Conservation (phyloP, 768 basidiomycete genomes). For the Naganishia friedmannii region DNA sequence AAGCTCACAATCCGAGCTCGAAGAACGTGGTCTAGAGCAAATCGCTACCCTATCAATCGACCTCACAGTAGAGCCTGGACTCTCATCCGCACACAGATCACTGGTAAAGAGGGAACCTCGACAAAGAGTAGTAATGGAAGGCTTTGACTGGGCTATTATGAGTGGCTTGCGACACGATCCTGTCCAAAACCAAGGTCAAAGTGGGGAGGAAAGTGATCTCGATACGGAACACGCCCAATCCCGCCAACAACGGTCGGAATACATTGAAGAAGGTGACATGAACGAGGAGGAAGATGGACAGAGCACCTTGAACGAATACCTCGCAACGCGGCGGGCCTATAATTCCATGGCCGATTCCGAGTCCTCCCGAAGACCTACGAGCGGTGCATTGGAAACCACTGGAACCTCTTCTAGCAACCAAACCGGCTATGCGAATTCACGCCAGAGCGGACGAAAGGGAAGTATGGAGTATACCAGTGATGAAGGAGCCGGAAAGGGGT, state of each 20-base stretch:
- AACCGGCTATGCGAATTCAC: not conserved
- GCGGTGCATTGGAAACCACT: not conserved
- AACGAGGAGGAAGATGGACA: not conserved
- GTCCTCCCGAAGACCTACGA: not conserved
- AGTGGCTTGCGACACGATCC: slow-evolving; percentile 20
- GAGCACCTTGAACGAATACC: not conserved
- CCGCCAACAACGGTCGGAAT: not conserved
- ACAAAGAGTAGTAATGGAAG: slow-evolving; percentile 20
- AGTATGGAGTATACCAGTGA: not conserved
- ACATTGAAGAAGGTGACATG: not conserved
- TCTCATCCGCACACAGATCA: slow-evolving; percentile 15
- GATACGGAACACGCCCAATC: not conserved
- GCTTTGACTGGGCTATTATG: slow-evolving; percentile 23
- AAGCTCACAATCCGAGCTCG: not conserved
- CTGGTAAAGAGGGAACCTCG: slow-evolving; percentile 12
- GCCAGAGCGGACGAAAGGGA: not conserved
- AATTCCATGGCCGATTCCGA: not conserved
- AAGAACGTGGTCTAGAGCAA: slow-evolving; percentile 6
- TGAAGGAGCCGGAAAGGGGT: slow-evolving; percentile 1
- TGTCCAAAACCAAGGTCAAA: not conserved
- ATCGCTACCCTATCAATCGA: slow-evolving; percentile 17
- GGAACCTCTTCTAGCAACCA: not conserved
- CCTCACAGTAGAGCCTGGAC: slow-evolving; percentile 17
- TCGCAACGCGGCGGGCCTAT: not conserved
- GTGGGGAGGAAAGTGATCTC: slow-evolving; percentile 2